Evolutionary conservation across 2,329 filamentous ascomycete genomes (phyloP), one percentile per base, ranked within the genome.

Genomic region (Fusarium papillatum): DNA sequence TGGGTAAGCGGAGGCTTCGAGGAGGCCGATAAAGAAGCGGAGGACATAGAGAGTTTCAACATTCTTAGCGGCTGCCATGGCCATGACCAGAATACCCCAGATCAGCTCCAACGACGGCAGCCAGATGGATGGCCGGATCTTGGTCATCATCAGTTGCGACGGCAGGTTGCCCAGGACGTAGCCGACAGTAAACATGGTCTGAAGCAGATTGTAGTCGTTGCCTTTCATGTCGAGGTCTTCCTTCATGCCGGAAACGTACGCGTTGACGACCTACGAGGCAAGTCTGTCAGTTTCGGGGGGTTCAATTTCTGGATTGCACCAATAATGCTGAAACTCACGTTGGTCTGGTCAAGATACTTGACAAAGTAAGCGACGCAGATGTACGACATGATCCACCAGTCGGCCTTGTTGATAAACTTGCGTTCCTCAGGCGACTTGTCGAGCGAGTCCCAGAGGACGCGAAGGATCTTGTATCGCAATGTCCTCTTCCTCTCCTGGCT

Each of bases 311-410:
- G 5, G 9, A n/a, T 48, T 6, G 43, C 19, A 10, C 43, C 34
- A 3, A 48, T 3, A n/a, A 48, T 24, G 17, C n/a, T 24, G 4
- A 9, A n/a, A 78, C 78, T 70, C 48, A 77, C 72, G 70, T 81
- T 79, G 0, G 78, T 82, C 64, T 82, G 81, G 68, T 83, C 81
- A 2, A 84, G 73, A 39, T 81, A 83, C 71, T 83, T 84, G 75
- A 84, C 80, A 72, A 84, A 84, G 70, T 83, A 84, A 2, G 81
- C 82, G 5, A 82, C 48, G 31, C 82, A 84, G 43, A 76, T 78
- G 64, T 83, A 85, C 5, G 77, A 81, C 53, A 84, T 68, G 29
- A 85, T 81, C 74, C 78, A 83, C 72, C 79, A 81, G 57, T 85
- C 83, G 9, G 83, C 73, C 69, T 84, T 84, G 26, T 73, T 69